These are phyloP conservation scores for Bolboschoenoplectus hybrid DNA, from an alignment of 202 grass and related monocot genomes.

Conservation along the genomic window DNA sequence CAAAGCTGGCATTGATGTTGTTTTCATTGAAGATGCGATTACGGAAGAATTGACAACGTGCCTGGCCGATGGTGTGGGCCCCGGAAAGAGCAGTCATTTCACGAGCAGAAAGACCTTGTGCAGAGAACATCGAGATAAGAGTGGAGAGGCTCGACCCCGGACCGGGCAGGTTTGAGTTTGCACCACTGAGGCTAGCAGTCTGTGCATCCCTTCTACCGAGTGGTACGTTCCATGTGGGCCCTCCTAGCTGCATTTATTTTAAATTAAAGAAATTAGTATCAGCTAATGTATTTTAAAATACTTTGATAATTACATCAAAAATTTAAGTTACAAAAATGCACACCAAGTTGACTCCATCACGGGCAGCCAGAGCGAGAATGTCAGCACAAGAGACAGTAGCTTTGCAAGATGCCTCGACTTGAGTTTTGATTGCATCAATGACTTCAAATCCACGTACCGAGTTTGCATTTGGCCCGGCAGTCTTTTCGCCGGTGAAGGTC, in stretches of 20 bases:
- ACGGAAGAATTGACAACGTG: constrained; percentile 69
- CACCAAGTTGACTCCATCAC: constrained; percentile 70
- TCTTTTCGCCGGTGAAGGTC: constrained; percentile 63
- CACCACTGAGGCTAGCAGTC: constrained; percentile 56
- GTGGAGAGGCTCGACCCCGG: constrained; percentile 55
- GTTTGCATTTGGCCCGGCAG: constrained; percentile 62
- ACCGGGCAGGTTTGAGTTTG: constrained; percentile 66
- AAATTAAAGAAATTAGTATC: background rate
- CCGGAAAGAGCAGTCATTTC: constrained; percentile 47
- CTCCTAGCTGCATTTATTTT: constrained; percentile 50
- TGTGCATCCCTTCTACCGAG: constrained; percentile 65
- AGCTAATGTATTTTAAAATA: background rate
- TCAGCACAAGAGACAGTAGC: constrained; percentile 84
- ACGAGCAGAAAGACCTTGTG: constrained; percentile 47
- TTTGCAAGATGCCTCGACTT: constrained; percentile 62
- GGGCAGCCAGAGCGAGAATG: constrained; percentile 72
- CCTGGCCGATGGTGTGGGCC: constrained; percentile 68
- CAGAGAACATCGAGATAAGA: constrained; percentile 63
- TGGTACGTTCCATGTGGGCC: constrained; percentile 63
- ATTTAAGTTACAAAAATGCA: background rate
- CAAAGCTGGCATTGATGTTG: constrained; percentile 62
- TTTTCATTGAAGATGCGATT: constrained; percentile 57
- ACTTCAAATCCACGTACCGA: constrained; percentile 60
- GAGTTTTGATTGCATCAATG: constrained; percentile 70
- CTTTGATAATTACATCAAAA: background rate